Evolutionary conservation across 768 basidiomycete genomes (phyloP).

Genomic region (Collybia mongolica): DNA sequence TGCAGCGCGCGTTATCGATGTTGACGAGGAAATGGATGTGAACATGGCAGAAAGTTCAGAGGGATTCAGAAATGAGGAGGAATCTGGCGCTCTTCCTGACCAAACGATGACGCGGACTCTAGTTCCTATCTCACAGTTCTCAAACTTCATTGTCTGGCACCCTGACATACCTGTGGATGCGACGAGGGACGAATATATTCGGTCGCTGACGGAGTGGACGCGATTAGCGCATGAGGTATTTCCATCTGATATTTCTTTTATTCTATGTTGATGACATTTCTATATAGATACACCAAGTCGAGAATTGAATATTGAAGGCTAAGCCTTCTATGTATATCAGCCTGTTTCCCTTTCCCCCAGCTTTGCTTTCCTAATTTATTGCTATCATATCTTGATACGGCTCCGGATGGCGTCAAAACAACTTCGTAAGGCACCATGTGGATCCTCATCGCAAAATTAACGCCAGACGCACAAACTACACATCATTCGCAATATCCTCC

Average conservation of each 20-base stretch:
- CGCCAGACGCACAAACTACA: no score
- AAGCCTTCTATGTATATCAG: no score
- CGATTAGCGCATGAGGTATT: conserved; percentile 59
- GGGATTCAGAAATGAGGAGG: conserved; percentile 20
- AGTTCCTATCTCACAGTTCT: conserved; percentile 53
- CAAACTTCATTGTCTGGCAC: conserved; percentile 73
- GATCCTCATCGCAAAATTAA: no score
- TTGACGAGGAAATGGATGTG: conserved; percentile 21
- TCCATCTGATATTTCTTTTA: neutral
- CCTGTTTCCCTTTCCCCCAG: no score
- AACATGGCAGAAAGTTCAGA: conserved; percentile 23
- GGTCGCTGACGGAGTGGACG: conserved; percentile 72
- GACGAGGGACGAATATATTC: conserved; percentile 67
- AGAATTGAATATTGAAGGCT: neutral
- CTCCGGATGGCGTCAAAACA: no score
- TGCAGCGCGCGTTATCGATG: conserved; percentile 18
- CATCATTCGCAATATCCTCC: no score
- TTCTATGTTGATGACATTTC: neutral
- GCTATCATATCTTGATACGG: no score
- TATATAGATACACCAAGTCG: conserved; percentile 19
- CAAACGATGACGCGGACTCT: conserved; percentile 32
- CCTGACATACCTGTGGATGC: conserved; percentile 72
- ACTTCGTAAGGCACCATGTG: no score
- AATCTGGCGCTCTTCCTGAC: conserved; percentile 23
- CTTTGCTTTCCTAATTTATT: no score